Conservation (phyloP, 2,329 filamentous ascomycete species). For the Pyrenophora seminiperda region DNA sequence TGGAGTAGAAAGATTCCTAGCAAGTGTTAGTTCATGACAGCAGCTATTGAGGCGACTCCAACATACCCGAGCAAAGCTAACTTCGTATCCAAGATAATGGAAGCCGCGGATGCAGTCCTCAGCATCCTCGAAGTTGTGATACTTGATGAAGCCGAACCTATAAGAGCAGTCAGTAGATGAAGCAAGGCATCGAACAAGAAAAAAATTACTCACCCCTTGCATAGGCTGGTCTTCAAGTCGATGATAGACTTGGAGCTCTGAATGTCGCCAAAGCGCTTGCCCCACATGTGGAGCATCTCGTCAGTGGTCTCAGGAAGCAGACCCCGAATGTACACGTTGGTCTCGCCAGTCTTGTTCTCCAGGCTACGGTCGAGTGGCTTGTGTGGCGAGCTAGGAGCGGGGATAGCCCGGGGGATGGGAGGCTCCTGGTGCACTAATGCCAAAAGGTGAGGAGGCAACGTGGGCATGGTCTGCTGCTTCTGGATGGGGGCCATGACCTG, state of each 20-base stretch:
- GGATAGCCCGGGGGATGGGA: constrained; percentile 82
- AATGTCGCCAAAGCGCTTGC: constrained; percentile 86
- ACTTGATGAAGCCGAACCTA: constrained; percentile 98
- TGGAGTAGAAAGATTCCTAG: constrained; percentile 93
- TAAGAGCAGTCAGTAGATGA: constrained; percentile 10
- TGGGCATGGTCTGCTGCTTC: constrained; percentile 46
- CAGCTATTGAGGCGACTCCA: not conserved
- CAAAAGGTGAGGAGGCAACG: constrained; percentile 54
- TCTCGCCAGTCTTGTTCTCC: constrained; percentile 92
- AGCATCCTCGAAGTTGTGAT: constrained; percentile 82
- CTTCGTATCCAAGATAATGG: constrained; percentile 92
- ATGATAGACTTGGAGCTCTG: constrained; percentile 99
- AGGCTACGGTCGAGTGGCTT: constrained; percentile 93
- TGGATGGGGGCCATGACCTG: constrained; percentile 49
- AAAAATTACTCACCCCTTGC: constrained; percentile 75
- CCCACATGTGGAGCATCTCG: constrained; percentile 80
- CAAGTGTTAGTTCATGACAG: constrained; percentile 20
- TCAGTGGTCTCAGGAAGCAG: constrained; percentile 95
- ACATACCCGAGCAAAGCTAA: constrained; percentile 89
- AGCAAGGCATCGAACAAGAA: not conserved
- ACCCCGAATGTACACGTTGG: constrained; percentile 97
- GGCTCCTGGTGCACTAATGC: constrained; percentile 69
- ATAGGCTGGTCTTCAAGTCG: constrained; percentile 87
- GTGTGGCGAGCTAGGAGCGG: constrained; percentile 82
- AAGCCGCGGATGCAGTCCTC: constrained; percentile 97